Evolutionary conservation across 352 stramenopile genomes (phyloP), one percentile per base, ranked within the genome.

Genomic region (Globisporangium orthogonon): DNA sequence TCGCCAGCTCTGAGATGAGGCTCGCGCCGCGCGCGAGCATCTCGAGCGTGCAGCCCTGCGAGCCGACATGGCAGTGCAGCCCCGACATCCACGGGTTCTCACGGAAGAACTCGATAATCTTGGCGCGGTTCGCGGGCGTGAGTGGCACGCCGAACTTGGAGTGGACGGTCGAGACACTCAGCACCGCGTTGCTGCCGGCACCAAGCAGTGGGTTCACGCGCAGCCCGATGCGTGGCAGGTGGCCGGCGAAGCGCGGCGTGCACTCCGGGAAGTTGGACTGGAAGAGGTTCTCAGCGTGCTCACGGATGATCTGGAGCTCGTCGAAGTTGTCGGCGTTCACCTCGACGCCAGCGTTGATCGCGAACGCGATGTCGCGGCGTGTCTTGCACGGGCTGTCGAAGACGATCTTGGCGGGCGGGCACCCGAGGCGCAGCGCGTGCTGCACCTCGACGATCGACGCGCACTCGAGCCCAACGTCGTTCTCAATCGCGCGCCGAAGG

Each of bases 371-470:
- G 47, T 98, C 92, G n/a, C 71, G 69, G 13, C 76, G 66, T 2
- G 92, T 98, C 62, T 98, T 98, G 72, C 85, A 95, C 1, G 92
- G 92, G 65, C 81, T 96, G 66, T 98, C 92, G 61, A 95, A 98
- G 7, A 98, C 88, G 40, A 97, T 83, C 28, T 81, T 80, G 55
- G 86, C 68, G 31, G 82, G 79, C 41, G 79, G 50, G 31, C 83
- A 95, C 2, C 81, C 79, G 37, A 91, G 69, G 5, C 73, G 70
- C 43, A 95, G 66, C 7, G 85, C 83, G 50, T 95, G 85, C 58
- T 89, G 74, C 13, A 93, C 85, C 61, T 95, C 85, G 7, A 89
- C 62, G 33, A 95, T 76, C 1, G 85, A 95, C n/a, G 85, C 85
- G 44, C 85, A 93, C 63, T 91, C 85, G 44, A 89, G 64, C 0